Conservation (phyloP, 2,329 filamentous ascomycete species). For the Fusarium marasasianum region DNA sequence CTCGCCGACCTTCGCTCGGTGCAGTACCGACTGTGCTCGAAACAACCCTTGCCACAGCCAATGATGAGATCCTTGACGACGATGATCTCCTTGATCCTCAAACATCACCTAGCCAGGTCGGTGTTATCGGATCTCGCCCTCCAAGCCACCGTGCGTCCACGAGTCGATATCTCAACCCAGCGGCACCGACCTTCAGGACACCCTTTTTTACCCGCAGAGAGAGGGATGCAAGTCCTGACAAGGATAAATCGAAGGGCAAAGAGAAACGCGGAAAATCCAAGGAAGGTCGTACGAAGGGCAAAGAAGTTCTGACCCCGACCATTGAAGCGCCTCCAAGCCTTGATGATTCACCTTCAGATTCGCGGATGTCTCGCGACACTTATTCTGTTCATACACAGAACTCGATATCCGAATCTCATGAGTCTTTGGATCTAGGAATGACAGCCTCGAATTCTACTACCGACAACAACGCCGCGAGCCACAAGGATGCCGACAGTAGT, state of each 20-base stretch:
- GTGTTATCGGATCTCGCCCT: constrained; percentile 83
- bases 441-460: constrained; percentile 66
- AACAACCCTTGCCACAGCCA: constrained; percentile 69
- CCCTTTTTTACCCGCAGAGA: constrained; percentile 66
- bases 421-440: constrained; percentile 65
- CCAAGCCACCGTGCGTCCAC: constrained; percentile 53
- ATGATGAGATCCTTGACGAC: constrained; percentile 72
- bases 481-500: constrained; percentile 66
- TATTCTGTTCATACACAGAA: constrained; percentile 66
- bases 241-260: constrained; percentile 44
- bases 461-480: constrained; percentile 57
- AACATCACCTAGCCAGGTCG: constrained; percentile 66
- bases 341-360: constrained; percentile 62
- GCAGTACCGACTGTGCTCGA: constrained; percentile 73
- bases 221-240: constrained; percentile 44
- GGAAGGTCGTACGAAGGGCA: constrained; percentile 51
- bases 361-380: constrained; percentile 65
- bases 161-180: constrained; percentile 80
- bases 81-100: constrained; percentile 63
- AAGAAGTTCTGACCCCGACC: constrained; percentile 50
- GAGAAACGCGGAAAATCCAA: constrained; percentile 47
- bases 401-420: constrained; percentile 68
- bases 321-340: constrained; percentile 50
- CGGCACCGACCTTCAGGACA: constrained; percentile 86
- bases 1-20: constrained; percentile 82